phyloP scores from a whole-genome alignment of 257 asterid genomes.

The Thymus mandschuricus region DNA sequence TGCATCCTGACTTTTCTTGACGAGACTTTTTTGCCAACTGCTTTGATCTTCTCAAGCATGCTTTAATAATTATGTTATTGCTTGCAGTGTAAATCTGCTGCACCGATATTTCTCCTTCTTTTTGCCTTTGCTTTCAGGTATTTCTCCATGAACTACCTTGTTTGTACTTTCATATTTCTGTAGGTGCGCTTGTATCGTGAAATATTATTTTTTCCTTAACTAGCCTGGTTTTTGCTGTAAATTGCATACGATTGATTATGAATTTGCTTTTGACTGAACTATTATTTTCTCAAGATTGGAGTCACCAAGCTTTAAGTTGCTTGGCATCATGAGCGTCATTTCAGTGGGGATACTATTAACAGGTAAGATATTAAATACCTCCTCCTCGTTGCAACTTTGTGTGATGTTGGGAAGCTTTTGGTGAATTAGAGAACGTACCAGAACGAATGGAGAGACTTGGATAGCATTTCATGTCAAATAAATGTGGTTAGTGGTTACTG shows the following conservation, averaged over 20 bases:
- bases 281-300: constrained; percentile 71
- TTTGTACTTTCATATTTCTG: constrained; percentile 15
- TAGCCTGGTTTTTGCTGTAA: constrained; percentile 9
- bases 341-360: constrained; percentile 88
- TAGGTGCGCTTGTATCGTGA: neutral
- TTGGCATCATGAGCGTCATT: constrained; percentile 79
- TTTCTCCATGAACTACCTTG: constrained; percentile 30
- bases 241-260: neutral
- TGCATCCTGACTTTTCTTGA: constrained; percentile 16
- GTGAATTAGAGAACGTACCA: neutral
- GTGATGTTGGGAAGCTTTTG: constrained; percentile 21
- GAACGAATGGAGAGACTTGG: constrained; percentile 1
- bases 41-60: constrained; percentile 18
- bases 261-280: constrained; percentile 34
- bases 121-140: constrained; percentile 99
- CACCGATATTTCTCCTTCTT: constrained; percentile 96
- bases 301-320: constrained; percentile 90
- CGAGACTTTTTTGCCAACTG: constrained; percentile 11
- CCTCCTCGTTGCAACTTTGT: neutral
- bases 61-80: constrained; percentile 25
- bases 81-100: constrained; percentile 99
- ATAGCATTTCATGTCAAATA: constrained; percentile 20
- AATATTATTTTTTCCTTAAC: neutral
- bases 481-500: neutral
- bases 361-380: constrained; percentile 49